phyloP scores from a whole-genome alignment of 257 asterid genomes.

The Linaria vulgaris region DNA sequence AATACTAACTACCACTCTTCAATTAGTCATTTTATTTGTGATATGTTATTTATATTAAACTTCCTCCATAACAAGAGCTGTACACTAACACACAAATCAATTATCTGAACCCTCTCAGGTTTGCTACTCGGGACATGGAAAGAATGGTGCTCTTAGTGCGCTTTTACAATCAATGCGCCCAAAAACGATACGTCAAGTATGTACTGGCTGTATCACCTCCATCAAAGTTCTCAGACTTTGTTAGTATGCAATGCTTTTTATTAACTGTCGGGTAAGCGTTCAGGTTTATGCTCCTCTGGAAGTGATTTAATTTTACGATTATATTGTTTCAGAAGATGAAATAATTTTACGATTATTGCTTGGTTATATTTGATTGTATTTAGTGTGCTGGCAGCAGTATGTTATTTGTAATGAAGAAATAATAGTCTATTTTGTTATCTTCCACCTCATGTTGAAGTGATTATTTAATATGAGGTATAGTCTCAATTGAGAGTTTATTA shows the following conservation, averaged over 20 bases:
- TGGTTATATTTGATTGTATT: conserved; percentile 2
- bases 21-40: conserved; percentile 8
- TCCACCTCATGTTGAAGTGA: background rate
- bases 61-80: conserved; percentile 11
- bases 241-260: conserved; percentile 3
- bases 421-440: background rate
- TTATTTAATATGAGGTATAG: background rate
- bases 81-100: conserved; percentile 10
- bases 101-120: conserved; percentile 56
- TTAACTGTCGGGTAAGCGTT: conserved; percentile 8
- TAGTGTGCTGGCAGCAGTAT: background rate
- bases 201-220: conserved; percentile 31
- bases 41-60: conserved; percentile 16
- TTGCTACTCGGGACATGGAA: conserved; percentile 99
- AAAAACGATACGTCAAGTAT: conserved; percentile 84
- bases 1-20: conserved; percentile 25
- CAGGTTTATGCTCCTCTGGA: conserved; percentile 23
- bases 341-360: background rate
- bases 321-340: conserved; percentile 20
- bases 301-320: conserved; percentile 22
- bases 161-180: conserved; percentile 96
- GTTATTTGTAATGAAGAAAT: background rate
- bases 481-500: background rate
- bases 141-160: conserved; percentile 87
- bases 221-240: conserved; percentile 1